Percentiles rank a stretch among this genome's conserved stretches.
phyloP scores from a whole-genome alignment of 2,329 filamentous ascomycete genomes.

The Botrytis cinerea region DNA sequence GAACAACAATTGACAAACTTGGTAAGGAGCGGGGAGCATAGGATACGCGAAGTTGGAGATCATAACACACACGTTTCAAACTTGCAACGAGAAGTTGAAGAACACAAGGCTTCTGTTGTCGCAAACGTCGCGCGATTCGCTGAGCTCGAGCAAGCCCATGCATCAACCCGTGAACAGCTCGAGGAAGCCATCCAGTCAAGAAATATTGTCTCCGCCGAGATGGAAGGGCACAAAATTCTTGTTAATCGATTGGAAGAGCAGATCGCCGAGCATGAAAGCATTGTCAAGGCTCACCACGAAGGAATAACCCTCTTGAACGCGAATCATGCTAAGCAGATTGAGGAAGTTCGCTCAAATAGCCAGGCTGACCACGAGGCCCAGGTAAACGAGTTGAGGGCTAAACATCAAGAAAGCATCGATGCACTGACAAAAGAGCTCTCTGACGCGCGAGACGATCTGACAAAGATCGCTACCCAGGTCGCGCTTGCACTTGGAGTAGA shows the following conservation, averaged over 20 bases:
- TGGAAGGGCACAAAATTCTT: slow-evolving; percentile 47
- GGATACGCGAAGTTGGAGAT: slow-evolving; percentile 57
- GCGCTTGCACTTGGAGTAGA: slow-evolving; percentile 61
- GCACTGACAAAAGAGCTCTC: slow-evolving; percentile 63
- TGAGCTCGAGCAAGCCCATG: slow-evolving; percentile 72
- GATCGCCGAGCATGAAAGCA: slow-evolving; percentile 59
- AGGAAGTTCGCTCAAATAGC: slow-evolving; percentile 50
- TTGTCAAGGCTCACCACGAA: slow-evolving; percentile 57
- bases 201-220: slow-evolving; percentile 48
- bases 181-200: slow-evolving; percentile 64
- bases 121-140: slow-evolving; percentile 69
- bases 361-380: slow-evolving; percentile 59
- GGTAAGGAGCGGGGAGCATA: slow-evolving; percentile 44
- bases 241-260: slow-evolving; percentile 58
- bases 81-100: slow-evolving; percentile 74
- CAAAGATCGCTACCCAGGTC: slow-evolving; percentile 64
- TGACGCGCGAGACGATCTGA: slow-evolving; percentile 66
- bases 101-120: slow-evolving; percentile 74
- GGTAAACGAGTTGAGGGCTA: slow-evolving; percentile 58
- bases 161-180: slow-evolving; percentile 65
- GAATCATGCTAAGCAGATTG: slow-evolving; percentile 54
- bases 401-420: slow-evolving; percentile 58
- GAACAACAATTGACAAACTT: slow-evolving; percentile 56
- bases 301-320: slow-evolving; percentile 52
- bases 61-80: slow-evolving; percentile 52